Conservation (phyloP, 345 rosid species). For the Salix udensis region DNA sequence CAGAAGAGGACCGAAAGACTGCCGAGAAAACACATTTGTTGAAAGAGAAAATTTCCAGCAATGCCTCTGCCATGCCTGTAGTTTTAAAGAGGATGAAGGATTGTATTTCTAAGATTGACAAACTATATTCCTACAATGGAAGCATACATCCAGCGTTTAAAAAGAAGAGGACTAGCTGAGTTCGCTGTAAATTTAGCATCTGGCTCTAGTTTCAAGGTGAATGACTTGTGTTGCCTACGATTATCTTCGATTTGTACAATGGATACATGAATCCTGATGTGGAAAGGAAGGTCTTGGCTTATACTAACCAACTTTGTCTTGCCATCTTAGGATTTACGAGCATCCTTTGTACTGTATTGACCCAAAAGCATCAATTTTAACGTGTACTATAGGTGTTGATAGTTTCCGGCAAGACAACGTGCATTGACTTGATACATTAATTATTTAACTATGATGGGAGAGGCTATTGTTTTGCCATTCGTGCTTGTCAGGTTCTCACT, state of each 20-base stretch:
- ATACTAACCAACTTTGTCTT: not conserved
- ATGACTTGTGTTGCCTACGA: not conserved
- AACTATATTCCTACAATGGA: constrained; percentile 39
- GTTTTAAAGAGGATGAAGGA: constrained; percentile 56
- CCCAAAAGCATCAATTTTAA: constrained; percentile 5
- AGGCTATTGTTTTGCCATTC: not conserved
- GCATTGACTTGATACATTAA: not conserved
- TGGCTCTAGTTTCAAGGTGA: not conserved
- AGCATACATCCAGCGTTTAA: constrained; percentile 55
- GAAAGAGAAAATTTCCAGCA: constrained; percentile 44
- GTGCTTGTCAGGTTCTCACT: not conserved
- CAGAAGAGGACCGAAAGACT: constrained; percentile 27
- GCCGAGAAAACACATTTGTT: constrained; percentile 43
- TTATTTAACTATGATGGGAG: not conserved
- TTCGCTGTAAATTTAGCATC: not conserved
- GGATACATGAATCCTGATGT: not conserved
- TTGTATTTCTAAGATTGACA: constrained; percentile 48
- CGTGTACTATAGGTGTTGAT: not conserved
- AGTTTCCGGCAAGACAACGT: not conserved
- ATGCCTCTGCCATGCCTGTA: constrained; percentile 41
- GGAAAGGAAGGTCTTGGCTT: not conserved
- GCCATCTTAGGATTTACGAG: not conserved
- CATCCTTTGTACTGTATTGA: constrained; percentile 5
- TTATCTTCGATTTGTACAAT: constrained; percentile 3
- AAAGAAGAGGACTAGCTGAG: constrained; percentile 28